Conservation (phyloP, 202 grass and related monocot genomes). For the Panicum hallii region DNA sequence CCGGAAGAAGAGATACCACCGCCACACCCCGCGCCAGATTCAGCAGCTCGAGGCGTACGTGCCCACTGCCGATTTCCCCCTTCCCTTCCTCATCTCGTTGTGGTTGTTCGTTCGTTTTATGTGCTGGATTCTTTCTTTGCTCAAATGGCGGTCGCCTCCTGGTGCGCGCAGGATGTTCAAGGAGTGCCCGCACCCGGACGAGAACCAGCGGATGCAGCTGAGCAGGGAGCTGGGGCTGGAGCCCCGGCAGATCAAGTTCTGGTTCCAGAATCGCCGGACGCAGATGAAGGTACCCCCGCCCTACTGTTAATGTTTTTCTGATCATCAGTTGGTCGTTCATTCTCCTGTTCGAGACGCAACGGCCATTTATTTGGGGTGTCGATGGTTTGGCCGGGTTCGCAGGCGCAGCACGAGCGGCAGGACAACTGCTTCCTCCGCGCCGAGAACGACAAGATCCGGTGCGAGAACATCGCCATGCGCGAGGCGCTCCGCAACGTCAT, state of each 20-base stretch:
- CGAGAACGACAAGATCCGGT: constrained; percentile 97
- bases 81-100: background rate
- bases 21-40: constrained; percentile 81
- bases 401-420: constrained; percentile 88
- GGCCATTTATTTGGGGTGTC: background rate
- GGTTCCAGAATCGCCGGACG: constrained; percentile 86
- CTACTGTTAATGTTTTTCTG: too few species aligned
- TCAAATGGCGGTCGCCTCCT: constrained; percentile 12
- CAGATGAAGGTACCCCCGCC: constrained; percentile 63
- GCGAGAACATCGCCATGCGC: constrained; percentile 88
- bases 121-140: too few species aligned
- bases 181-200: constrained; percentile 70
- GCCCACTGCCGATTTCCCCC: background rate
- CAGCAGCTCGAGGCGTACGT: constrained; percentile 77
- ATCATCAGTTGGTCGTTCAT: background rate
- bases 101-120: too few species aligned
- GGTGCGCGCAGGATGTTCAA: constrained; percentile 62
- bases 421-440: constrained; percentile 90
- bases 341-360: background rate
- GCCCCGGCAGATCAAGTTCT: constrained; percentile 85
- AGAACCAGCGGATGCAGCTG: constrained; percentile 78
- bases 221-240: constrained; percentile 74
- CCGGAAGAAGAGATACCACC: constrained; percentile 74
- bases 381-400: background rate
- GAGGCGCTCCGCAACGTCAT: constrained; percentile 82